Conservation (phyloP, 768 basidiomycete species). For the Leccinum disarticulatum region DNA sequence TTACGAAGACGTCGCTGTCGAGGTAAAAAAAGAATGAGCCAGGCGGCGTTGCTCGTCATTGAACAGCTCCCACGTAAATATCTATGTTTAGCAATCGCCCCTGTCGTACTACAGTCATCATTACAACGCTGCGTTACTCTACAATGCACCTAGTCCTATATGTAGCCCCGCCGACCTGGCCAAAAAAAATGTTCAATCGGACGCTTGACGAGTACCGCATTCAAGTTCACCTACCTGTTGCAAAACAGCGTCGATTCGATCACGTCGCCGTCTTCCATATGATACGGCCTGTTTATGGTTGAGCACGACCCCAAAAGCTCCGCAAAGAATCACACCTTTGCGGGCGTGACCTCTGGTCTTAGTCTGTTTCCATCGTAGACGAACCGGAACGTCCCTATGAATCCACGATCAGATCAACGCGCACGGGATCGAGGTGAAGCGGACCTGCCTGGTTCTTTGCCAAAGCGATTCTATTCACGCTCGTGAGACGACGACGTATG, state of each 20-base stretch:
- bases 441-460: slow-evolving; percentile 51
- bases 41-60: too few species aligned
- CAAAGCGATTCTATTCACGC: slow-evolving; percentile 51
- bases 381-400: slow-evolving; percentile 64
- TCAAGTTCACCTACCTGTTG: slow-evolving; percentile 45
- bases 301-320: background rate
- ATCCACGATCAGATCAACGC: background rate
- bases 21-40: too few species aligned
- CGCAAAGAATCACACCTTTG: slow-evolving; percentile 38
- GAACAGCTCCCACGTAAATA: too few species aligned
- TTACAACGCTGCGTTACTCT: too few species aligned
- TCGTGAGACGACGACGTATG: background rate
- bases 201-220: too few species aligned
- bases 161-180: too few species aligned
- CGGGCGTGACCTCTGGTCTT: slow-evolving; percentile 50
- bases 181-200: too few species aligned
- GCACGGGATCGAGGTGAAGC: background rate
- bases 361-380: slow-evolving; percentile 55
- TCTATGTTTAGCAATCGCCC: too few species aligned
- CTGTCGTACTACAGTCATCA: too few species aligned
- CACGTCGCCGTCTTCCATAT: slow-evolving; percentile 44
- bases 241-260: slow-evolving; percentile 27
- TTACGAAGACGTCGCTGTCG: too few species aligned
- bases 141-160: too few species aligned
- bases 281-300: background rate